Evolutionary conservation across 202 grass and related monocot species (phyloP), one percentile per base, ranked within the genome.

Genomic region (Carex sylvatica): DNA sequence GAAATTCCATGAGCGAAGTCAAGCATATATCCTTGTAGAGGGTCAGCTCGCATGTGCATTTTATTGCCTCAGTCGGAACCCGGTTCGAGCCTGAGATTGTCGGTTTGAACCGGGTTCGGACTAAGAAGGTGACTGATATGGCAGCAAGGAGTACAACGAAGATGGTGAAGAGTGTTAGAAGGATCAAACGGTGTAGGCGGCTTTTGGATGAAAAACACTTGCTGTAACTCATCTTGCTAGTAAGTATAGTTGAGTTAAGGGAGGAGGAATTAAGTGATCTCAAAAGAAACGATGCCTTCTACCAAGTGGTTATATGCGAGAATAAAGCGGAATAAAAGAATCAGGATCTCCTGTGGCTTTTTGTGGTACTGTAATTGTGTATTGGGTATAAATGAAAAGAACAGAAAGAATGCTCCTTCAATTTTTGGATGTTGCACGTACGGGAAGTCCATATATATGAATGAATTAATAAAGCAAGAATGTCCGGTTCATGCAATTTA

Each of bases 11-110:
- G 72, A 93, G 79, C 15, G 83, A 69, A 60, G 23, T 54, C 47
- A 81, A 49, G 79, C 88, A 93, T 51, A 93, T 64, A 5, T 59
- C 61, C 61, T 83, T 87, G 84, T 89, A 89, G 61, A 71, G 79
- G 60, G 85, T 93, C 61, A 77, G 15, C 51, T 83, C 79, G 47
- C 87, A 91, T 16, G 79, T 54, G 20, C 80, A 28, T 36, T 80
- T 51, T 70, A 93, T 89, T 2, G 62, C 79, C 72, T 83, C 77
- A 3, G 73, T 89, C 46, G 88, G 86, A 0, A 11, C 15, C 10
- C 71, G 52, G 9, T 70, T 46, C 3, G 11, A 9, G 7, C 54
- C 18, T 2, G 83, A 70, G 2, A 8, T 4, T 46, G 70, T 3
- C 31, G 3, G 3, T 16, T 35, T 31, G 12, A 30, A 42, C 71